A percentile compares a stretch with the other conserved stretches of the same genome.
Conservation (phyloP, 768 basidiomycete genomes). For the Tricholoma saponaceum region DNA sequence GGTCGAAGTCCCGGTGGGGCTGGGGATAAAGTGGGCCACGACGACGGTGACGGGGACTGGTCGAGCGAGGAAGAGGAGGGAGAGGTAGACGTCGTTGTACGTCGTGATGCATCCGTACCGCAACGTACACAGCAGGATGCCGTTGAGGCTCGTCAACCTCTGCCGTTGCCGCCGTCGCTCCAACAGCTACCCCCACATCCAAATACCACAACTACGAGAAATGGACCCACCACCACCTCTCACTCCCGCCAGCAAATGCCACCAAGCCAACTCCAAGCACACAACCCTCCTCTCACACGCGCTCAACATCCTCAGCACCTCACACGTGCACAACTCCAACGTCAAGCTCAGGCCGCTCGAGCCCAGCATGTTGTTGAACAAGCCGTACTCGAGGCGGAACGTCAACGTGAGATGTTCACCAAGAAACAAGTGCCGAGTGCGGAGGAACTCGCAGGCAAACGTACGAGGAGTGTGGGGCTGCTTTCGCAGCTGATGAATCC, state of each 20-base stretch:
- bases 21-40: neutral
- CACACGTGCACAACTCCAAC: neutral
- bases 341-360: conserved; percentile 14
- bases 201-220: no score
- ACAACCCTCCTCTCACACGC: neutral
- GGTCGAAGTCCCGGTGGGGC: no score
- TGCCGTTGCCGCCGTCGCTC: no score
- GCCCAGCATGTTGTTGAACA: conserved; percentile 31
- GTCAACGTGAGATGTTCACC: conserved; percentile 66
- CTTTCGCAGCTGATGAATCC: conserved; percentile 72
- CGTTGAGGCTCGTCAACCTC: conserved; percentile 4
- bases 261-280: conserved; percentile 5
- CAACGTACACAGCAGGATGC: no score
- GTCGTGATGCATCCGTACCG: conserved; percentile 3
- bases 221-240: no score
- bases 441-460: conserved; percentile 41
- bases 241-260: no score
- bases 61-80: conserved; percentile 47
- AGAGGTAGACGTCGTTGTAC: conserved; percentile 16
- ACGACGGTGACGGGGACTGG: conserved; percentile 30
- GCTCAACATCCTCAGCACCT: no score
- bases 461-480: conserved; percentile 46
- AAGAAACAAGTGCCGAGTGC: conserved; percentile 66
- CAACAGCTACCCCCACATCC: no score
- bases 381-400: conserved; percentile 60